These are phyloP conservation scores for Irpex rosettiformis DNA, from an alignment of 1,284 basidiomycete species.

Conservation along the genomic window DNA sequence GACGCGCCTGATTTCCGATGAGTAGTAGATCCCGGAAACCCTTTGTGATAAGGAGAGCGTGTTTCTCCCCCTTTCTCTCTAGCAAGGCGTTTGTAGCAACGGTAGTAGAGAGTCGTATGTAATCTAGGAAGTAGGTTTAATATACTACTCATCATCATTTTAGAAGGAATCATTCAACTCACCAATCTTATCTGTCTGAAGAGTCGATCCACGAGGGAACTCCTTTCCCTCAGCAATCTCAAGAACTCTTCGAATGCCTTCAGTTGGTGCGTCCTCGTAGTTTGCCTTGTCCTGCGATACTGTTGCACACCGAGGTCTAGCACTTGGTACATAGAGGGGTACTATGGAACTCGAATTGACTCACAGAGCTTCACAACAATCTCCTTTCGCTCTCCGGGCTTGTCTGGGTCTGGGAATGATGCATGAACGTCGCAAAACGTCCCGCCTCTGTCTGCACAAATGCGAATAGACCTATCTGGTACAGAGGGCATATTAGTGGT, in stretches of 20 bases:
- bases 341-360: conserved; percentile 26
- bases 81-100: conserved; percentile 96
- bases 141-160: no score
- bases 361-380: conserved; percentile 78
- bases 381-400: conserved; percentile 59
- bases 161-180: conserved; percentile 19
- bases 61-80: conserved; percentile 90
- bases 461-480: conserved; percentile 58
- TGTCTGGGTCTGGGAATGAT: conserved; percentile 70
- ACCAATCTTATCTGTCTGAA: conserved; percentile 86
- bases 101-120: conserved; percentile 91
- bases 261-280: conserved; percentile 92
- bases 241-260: conserved; percentile 89
- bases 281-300: conserved; percentile 86
- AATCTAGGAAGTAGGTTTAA: conserved; percentile 50
- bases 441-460: conserved; percentile 63
- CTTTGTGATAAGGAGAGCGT: conserved; percentile 89
- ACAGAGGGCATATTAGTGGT: conserved; percentile 27
- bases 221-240: conserved; percentile 70
- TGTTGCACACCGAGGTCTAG: conserved; percentile 26
- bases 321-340: background rate
- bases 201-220: conserved; percentile 63
- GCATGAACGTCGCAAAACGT: conserved; percentile 84
- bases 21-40: conserved; percentile 90
- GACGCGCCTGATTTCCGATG: conserved; percentile 92